These are phyloP conservation scores for Saussurea involucrata DNA, from an alignment of 129 eudicot genomes.

Conservation along the genomic window DNA sequence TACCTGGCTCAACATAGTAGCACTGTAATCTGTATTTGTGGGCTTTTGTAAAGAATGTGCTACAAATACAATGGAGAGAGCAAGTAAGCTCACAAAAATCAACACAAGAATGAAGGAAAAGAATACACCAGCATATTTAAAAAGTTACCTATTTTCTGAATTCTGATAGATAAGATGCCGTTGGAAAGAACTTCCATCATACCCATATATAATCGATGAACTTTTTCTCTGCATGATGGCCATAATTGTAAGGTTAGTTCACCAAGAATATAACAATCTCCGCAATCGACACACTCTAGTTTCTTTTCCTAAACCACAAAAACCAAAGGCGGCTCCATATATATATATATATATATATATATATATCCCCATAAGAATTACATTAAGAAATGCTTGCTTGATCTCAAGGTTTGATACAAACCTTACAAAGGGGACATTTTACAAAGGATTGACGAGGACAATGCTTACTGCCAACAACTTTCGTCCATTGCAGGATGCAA, in stretches of 20 bases:
- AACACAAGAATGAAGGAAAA: not conserved
- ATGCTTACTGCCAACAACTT: slow-evolving; percentile 49
- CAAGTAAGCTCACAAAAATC: not conserved
- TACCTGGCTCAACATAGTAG: slow-evolving; percentile 74
- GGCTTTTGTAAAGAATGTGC: slow-evolving; percentile 64
- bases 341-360: too few species aligned
- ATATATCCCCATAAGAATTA: not conserved
- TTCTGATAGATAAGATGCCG: slow-evolving; percentile 49
- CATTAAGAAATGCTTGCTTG: not conserved
- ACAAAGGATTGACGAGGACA: slow-evolving; percentile 44
- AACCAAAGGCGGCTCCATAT: not conserved
- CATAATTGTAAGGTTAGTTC: slow-evolving; percentile 2
- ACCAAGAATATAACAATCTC: not conserved
- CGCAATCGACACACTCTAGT: not conserved
- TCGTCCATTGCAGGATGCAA: slow-evolving; percentile 73
- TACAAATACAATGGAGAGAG: slow-evolving; percentile 21
- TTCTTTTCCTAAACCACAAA: not conserved
- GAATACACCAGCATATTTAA: not conserved
- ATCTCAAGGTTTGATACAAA: slow-evolving; percentile 15
- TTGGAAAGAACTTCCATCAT: slow-evolving; percentile 58
- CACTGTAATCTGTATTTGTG: slow-evolving; percentile 81
- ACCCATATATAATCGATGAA: slow-evolving; percentile 58
- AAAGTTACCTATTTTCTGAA: slow-evolving; percentile 44
- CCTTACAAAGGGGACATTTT: slow-evolving; percentile 93
- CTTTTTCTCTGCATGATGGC: slow-evolving; percentile 52